Evolutionary conservation across 176 grass and related monocot genomes (phyloP).

Genomic region (bread wheat (Triticum aestivum)): IWGSC_CS_RefSeq_v2.1 NC_057803.1:693131998-693132497

Average conservation of each 20-base stretch:
- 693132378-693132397: constrained; percentile 27
- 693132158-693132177: too few species aligned
- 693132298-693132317: constrained; percentile 26
- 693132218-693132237: constrained; percentile 20
- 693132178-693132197: neutral
- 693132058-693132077: too few species aligned
- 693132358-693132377: constrained; percentile 41
- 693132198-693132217: constrained; percentile 68
- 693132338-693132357: neutral
- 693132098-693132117: too few species aligned
- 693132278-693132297: constrained; percentile 51
- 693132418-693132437: neutral
- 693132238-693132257: constrained; percentile 59
- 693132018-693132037: too few species aligned
- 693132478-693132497: neutral
- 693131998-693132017: too few species aligned
- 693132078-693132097: too few species aligned
- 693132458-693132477: neutral
- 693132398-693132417: constrained; percentile 22
- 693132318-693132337: too few species aligned
- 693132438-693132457: neutral
- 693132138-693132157: too few species aligned
- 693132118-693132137: too few species aligned
- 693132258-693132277: constrained; percentile 56
- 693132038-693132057: too few species aligned